Percentiles rank a stretch among this genome's conserved stretches.
Evolutionary conservation across 2,329 filamentous ascomycete species (phyloP).

Genomic region (Aspergillus neoniger): DNA sequence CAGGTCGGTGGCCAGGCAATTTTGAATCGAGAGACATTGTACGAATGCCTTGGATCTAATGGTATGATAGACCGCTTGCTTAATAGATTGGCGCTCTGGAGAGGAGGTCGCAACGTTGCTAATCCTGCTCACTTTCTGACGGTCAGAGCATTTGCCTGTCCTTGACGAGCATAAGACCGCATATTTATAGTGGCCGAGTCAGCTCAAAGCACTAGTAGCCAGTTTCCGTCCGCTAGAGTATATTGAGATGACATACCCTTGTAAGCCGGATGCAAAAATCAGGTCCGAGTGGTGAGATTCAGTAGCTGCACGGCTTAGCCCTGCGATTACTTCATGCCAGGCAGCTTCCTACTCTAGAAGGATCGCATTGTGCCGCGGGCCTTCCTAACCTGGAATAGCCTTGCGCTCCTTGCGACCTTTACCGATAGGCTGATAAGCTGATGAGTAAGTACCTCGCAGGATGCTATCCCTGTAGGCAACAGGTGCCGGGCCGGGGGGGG

Average conservation of each 20-base stretch:
- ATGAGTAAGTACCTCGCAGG: not conserved
- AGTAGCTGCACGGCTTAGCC: too few relatives aligned
- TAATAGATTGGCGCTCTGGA: not conserved
- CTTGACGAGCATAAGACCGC: too few relatives aligned
- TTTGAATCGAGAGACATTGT: not conserved
- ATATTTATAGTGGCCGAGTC: too few relatives aligned
- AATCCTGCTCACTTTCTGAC: too few relatives aligned
- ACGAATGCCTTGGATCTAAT: too few relatives aligned
- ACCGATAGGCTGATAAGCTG: not conserved
- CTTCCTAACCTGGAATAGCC: not conserved
- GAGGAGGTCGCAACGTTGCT: too few relatives aligned
- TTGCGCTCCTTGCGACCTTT: not conserved
- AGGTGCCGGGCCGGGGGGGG: too few relatives aligned
- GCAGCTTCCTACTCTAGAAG: not conserved
- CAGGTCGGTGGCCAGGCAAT: not conserved
- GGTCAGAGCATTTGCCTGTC: too few relatives aligned
- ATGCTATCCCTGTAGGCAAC: not conserved
- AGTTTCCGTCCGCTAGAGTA: too few relatives aligned
- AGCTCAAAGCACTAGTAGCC: too few relatives aligned
- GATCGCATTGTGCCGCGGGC: not conserved
- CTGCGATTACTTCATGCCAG: too few relatives aligned
- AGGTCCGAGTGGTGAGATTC: not conserved
- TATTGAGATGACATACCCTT: too few relatives aligned
- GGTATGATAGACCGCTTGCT: not conserved
- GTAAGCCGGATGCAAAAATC: not conserved